These are phyloP conservation scores for Cucumis cinereus DNA, from an alignment of 306 rosid species.

Conservation along the genomic window DNA sequence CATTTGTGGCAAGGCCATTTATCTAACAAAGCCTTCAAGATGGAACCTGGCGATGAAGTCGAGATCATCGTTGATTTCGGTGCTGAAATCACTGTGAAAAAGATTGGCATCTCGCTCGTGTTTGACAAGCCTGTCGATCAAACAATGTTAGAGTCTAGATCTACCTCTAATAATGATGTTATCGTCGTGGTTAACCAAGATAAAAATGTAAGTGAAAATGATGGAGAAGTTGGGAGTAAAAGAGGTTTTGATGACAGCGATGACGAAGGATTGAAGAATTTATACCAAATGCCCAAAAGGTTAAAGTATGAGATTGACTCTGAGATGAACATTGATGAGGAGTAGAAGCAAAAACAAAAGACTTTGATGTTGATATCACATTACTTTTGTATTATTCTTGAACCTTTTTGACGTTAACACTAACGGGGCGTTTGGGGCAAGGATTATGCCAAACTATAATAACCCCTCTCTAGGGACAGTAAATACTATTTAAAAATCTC, in stretches of 20 bases:
- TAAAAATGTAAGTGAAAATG: neutral
- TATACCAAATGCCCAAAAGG: neutral
- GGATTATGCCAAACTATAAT: too few species aligned
- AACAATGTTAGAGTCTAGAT: neutral
- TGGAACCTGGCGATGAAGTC: conserved; percentile 13
- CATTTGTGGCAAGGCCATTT: conserved; percentile 14
- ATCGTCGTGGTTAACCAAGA: neutral
- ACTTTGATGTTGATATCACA: neutral
- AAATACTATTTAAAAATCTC: too few species aligned
- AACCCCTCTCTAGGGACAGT: too few species aligned
- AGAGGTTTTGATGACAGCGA: neutral
- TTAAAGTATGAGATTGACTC: neutral
- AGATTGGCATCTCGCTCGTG: conserved; percentile 1
- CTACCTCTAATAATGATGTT: neutral
- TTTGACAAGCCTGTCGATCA: neutral
- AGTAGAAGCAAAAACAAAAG: neutral
- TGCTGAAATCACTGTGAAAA: neutral
- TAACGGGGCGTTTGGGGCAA: too few species aligned
- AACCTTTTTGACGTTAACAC: too few species aligned
- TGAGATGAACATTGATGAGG: neutral
- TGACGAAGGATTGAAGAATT: neutral
- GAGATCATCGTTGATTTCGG: conserved; percentile 6
- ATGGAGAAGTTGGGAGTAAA: neutral
- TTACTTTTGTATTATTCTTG: too few species aligned
- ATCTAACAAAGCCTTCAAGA: neutral